phyloP scores from a whole-genome alignment of 1,139 yeast species.

The Kluyveromyces marxianus region DNA sequence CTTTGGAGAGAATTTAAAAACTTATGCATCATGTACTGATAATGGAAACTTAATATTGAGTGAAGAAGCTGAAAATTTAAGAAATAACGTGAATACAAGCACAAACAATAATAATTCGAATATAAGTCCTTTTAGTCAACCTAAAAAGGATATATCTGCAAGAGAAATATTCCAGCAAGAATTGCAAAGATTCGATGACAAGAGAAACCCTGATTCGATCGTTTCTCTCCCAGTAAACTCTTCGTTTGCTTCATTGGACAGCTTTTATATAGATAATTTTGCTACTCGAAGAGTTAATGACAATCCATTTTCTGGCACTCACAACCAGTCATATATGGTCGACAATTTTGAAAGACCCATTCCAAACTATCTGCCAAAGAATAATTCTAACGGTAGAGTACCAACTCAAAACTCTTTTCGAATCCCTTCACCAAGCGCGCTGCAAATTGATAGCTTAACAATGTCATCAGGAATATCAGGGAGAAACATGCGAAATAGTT shows the following conservation, averaged over 20 bases:
- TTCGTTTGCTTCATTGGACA: conserved; percentile 71
- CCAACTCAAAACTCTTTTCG: conserved; percentile 2
- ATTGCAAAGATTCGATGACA: conserved; percentile 18
- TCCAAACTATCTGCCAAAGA: not conserved
- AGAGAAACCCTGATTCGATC: conserved; percentile 17
- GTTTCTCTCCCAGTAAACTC: conserved; percentile 50
- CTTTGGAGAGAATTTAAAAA: conserved; percentile 1
- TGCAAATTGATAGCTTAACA: conserved; percentile 1
- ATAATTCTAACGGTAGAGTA: conserved; percentile 1
- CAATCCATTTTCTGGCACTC: not conserved
- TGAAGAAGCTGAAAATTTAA: conserved; percentile 6
- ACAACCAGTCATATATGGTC: not conserved
- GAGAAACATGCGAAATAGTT: not conserved
- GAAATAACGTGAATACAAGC: not conserved
- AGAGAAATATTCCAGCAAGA: conserved; percentile 18
- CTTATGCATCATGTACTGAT: conserved; percentile 3
- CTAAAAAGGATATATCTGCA: conserved; percentile 7
- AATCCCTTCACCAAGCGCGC: conserved; percentile 1
- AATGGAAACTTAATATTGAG: conserved; percentile 11
- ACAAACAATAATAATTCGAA: not conserved
- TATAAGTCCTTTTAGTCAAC: not conserved
- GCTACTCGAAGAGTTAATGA: conserved; percentile 24
- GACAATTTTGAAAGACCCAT: conserved; percentile 2
- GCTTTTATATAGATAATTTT: conserved; percentile 53
- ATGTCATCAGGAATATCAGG: conserved; percentile 3